Conservation (phyloP, 2,329 filamentous ascomycete species). For the Cladorrhinum sp. region DNA sequence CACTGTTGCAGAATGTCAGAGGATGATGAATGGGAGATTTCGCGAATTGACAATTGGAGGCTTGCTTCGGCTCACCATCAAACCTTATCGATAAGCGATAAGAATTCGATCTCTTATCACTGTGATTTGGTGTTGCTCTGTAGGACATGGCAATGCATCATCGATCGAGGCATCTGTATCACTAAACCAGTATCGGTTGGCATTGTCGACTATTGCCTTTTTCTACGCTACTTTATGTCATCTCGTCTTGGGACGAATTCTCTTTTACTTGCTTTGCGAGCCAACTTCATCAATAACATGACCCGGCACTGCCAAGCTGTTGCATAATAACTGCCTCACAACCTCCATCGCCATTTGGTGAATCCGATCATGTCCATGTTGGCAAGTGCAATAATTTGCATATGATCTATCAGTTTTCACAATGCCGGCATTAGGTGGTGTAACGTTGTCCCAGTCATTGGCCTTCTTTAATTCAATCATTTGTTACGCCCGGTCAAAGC, state of each 20-base stretch:
- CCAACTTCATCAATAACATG: background rate
- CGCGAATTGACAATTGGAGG: no score
- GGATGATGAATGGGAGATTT: no score
- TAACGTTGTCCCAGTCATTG: background rate
- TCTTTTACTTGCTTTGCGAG: background rate
- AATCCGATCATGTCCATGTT: background rate
- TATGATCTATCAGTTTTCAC: background rate
- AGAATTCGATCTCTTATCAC: background rate
- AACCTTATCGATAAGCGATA: background rate
- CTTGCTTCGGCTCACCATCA: background rate
- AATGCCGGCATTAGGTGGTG: slow-evolving; percentile 2
- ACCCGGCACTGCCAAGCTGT: background rate
- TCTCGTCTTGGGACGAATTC: background rate
- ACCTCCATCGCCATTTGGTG: background rate
- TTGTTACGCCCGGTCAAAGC: background rate
- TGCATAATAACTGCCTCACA: background rate
- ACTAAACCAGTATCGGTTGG: slow-evolving; percentile 3
- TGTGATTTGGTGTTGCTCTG: background rate
- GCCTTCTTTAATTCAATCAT: background rate
- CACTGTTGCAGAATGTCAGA: no score
- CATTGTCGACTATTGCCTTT: background rate
- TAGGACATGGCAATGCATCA: background rate
- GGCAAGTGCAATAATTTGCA: background rate
- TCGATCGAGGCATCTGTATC: background rate
- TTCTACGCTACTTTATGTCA: background rate